A percentile compares a stretch with the other conserved stretches of the same genome.
phyloP scores from a whole-genome alignment of 805 yeast genomes.

The Candida insectorum region DNA sequence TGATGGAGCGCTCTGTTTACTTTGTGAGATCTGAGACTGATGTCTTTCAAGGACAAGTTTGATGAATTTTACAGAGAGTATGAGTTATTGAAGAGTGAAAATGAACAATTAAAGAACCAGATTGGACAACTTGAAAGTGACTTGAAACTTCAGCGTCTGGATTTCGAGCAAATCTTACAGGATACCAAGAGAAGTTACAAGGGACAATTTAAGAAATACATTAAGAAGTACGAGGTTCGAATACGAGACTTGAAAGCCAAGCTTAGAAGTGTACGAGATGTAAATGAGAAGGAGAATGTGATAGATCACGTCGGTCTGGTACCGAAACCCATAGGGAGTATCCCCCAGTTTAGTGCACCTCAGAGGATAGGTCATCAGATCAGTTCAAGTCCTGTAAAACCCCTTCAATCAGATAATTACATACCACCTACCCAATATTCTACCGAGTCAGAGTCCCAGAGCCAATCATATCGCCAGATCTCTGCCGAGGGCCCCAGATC shows the following conservation, averaged over 20 bases:
- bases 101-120: slow-evolving; percentile 1
- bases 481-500: no score
- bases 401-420: slow-evolving; percentile 2
- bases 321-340: not conserved
- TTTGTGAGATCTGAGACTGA: no score
- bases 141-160: no score
- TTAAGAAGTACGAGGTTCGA: slow-evolving; percentile 8
- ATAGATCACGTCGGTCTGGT: not conserved
- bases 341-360: no score
- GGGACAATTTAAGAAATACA: slow-evolving; percentile 11
- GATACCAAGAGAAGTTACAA: slow-evolving; percentile 9
- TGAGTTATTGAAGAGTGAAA: slow-evolving; percentile 4
- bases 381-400: slow-evolving; percentile 6
- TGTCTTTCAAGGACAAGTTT: slow-evolving; percentile 6
- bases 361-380: not conserved
- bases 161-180: slow-evolving; percentile 2
- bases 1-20: no score
- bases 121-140: not conserved
- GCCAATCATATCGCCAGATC: no score
- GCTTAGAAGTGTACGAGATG: not conserved
- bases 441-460: slow-evolving; percentile 8
- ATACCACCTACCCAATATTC: slow-evolving; percentile 12
- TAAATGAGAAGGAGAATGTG: slow-evolving; percentile 4
- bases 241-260: slow-evolving; percentile 7
- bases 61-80: slow-evolving; percentile 7